These are phyloP conservation scores for Gnetum montanum DNA, from an alignment of 75 land plant species.

Conservation along the genomic window DNA sequence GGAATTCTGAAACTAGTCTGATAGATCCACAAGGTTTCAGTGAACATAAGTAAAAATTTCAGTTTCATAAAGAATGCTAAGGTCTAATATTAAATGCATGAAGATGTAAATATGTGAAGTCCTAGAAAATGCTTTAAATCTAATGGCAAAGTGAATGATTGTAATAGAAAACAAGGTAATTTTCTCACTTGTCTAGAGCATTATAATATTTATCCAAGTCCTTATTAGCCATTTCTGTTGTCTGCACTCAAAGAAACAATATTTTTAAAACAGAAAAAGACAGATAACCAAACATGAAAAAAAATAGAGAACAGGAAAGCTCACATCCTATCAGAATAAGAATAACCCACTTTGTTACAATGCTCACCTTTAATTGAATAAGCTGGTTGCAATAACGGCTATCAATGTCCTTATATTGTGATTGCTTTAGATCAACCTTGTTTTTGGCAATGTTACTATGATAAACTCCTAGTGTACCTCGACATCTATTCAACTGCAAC, in stretches of 20 bases:
- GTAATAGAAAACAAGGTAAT: background rate
- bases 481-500: constrained; percentile 60
- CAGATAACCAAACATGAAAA: too few species aligned
- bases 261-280: too few species aligned
- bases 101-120: too few species aligned
- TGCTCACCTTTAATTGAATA: constrained; percentile 82
- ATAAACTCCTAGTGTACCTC: constrained; percentile 81
- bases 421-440: constrained; percentile 73
- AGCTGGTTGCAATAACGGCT: constrained; percentile 83
- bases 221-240: constrained; percentile 98
- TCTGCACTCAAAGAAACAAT: constrained; percentile 44
- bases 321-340: background rate
- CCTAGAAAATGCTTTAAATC: too few species aligned
- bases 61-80: too few species aligned
- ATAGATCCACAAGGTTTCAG: too few species aligned
- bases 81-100: too few species aligned
- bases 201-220: constrained; percentile 90
- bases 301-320: too few species aligned
- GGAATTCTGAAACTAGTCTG: too few species aligned
- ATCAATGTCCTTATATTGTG: constrained; percentile 90
- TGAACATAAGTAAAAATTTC: too few species aligned
- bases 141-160: background rate
- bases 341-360: background rate
- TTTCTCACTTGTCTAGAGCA: constrained; percentile 86
- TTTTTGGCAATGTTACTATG: constrained; percentile 74